Percentiles rank a stretch among this genome's conserved stretches.
phyloP scores from a whole-genome alignment of 371 early-diverging fungal genomes.

The Apophysomyces variabilis region DNA sequence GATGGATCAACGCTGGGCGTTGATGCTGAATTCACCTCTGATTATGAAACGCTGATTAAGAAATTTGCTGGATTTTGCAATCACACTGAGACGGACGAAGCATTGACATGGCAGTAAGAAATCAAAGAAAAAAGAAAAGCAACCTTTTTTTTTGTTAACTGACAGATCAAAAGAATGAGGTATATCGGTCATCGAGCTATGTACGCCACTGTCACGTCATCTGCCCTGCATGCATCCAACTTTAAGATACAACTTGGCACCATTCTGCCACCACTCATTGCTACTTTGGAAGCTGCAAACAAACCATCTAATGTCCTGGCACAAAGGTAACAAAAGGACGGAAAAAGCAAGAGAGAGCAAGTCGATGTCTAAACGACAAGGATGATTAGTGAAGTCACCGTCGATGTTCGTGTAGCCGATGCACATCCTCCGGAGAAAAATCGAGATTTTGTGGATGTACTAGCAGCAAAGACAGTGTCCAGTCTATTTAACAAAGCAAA shows the following conservation, averaged over 20 bases:
- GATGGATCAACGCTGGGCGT: slow-evolving; percentile 69
- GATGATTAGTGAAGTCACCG: slow-evolving; percentile 17
- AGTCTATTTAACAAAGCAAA: slow-evolving; percentile 37
- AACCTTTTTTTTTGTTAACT: neutral
- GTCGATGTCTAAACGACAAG: neutral
- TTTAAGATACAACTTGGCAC: slow-evolving; percentile 56
- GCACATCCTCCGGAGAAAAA: slow-evolving; percentile 15
- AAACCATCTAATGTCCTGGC: slow-evolving; percentile 33
- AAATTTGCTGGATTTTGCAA: slow-evolving; percentile 64
- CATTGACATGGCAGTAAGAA: slow-evolving; percentile 22
- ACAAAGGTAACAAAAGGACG: slow-evolving; percentile 19
- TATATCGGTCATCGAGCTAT: slow-evolving; percentile 61
- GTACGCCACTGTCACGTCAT: slow-evolving; percentile 57
- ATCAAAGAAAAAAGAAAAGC: neutral
- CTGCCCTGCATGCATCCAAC: slow-evolving; percentile 58
- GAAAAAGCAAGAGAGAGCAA: neutral
- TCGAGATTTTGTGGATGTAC: slow-evolving; percentile 24
- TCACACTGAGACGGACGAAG: slow-evolving; percentile 38
- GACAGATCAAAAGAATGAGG: slow-evolving; percentile 25
- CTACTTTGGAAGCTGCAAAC: slow-evolving; percentile 39
- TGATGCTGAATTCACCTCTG: slow-evolving; percentile 62
- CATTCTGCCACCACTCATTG: slow-evolving; percentile 63
- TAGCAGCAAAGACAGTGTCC: slow-evolving; percentile 38
- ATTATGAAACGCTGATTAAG: slow-evolving; percentile 51
- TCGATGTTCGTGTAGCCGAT: slow-evolving; percentile 34